Base-by-base conservation (phyloP, 2,329 filamentous ascomycete genomes). In the Neonectria punicea region DNA sequence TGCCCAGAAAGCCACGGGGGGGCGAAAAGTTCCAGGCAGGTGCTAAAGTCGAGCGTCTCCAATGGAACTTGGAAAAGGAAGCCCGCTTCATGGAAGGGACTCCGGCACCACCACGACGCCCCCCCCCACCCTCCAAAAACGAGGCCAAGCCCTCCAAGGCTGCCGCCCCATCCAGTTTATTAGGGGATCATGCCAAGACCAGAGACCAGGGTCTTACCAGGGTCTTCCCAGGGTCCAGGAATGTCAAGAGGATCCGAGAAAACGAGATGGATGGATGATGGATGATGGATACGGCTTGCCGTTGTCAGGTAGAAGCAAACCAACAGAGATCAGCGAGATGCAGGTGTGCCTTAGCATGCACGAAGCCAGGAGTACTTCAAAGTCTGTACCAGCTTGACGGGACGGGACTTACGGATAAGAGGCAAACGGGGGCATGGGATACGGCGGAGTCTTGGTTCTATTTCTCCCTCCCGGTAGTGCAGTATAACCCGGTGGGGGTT, bases 41-140 rank as follows among this genome's bases (percentile, higher is more conserved):
- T 60, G 39, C 57, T 25, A 53, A 60, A 53, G 53, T 22, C 49
- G 41, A 39, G 49, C 49, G 44, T 16, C 25, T 18, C 36, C 53
- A 28, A 47, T 47, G 44, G 44, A 39, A 39, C 36, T 39, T 39
- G 14, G 36, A n/a, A 47, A 47, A 14, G 44, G 44, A 14, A 22
- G 44, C 44, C 20, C 44, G 44, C 44, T 25, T 14, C 44, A 47
- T 25, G 13, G 44, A 47, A 47, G 13, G 44, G 20, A 25, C 44
- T 14, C 25, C 44, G 13, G 20, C 44, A 22, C 44, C 18, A 25
- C 44, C 22, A 25, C 44, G n/a, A n/a, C n/a, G n/a, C n/a, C n/a
- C 22, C 14, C 36, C 16, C 14, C 34, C 11, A 5, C 34, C 36
- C 36, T 16, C 20, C 8, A 11, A 46, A 46, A 46, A 46, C 44